These are phyloP conservation scores for Cruciata laevipes DNA, from an alignment of 257 asterid genomes.

Conservation along the genomic window DNA sequence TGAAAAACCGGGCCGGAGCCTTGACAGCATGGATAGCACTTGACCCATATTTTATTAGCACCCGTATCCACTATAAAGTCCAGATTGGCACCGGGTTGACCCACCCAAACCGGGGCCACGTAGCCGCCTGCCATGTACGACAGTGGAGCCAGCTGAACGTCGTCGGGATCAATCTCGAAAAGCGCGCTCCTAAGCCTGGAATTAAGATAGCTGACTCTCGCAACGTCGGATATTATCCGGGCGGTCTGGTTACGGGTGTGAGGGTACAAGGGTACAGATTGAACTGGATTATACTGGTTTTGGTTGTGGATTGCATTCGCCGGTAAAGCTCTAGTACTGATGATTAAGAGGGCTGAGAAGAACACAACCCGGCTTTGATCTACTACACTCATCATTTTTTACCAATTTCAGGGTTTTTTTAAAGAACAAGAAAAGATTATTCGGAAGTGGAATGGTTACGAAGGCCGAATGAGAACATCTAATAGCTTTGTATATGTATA, in stretches of 20 bases:
- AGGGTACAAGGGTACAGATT: background rate
- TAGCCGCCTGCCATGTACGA: fast-evolving
- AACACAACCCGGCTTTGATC: background rate
- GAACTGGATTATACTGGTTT: background rate
- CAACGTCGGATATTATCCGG: background rate
- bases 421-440: no score
- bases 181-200: no score
- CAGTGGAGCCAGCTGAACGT: background rate
- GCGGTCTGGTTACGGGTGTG: background rate
- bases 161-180: no score
- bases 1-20: background rate
- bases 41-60: background rate
- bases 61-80: background rate
- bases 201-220: background rate
- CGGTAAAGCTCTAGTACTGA: no score
- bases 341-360: background rate
- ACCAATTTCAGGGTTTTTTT: no score
- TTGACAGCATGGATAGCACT: background rate
- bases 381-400: no score
- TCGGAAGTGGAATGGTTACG: no score
- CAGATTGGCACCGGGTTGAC: background rate
- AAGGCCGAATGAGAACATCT: no score
- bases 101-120: background rate
- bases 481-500: no score
- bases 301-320: no score